Conservation (phyloP, 495 filamentous ascomycete genomes). For the Penicillium egyptiacum region DNA sequence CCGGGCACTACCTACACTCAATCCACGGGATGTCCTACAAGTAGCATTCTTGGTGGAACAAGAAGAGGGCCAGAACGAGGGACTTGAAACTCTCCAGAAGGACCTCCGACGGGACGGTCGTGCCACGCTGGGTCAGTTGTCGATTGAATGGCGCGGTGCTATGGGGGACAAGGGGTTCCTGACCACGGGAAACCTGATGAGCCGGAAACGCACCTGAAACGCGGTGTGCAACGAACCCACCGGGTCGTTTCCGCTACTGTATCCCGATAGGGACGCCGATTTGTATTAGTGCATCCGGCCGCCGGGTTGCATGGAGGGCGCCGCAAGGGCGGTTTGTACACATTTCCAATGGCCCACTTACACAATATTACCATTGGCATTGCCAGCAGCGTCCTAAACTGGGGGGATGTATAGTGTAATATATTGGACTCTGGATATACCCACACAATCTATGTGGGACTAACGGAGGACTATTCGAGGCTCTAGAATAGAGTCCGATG, state of each 20-base stretch:
- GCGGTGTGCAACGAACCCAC: slow-evolving; percentile 16
- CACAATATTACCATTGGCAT: slow-evolving; percentile 9
- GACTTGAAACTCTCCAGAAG: slow-evolving; percentile 47
- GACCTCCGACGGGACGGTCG: slow-evolving; percentile 59
- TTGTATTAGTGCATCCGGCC: slow-evolving; percentile 20
- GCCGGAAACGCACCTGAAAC: slow-evolving; percentile 50
- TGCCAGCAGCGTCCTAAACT: slow-evolving; percentile 1
- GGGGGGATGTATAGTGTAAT: background rate
- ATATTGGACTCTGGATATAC: background rate
- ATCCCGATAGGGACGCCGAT: slow-evolving; percentile 17
- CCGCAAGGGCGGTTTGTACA: slow-evolving; percentile 11
- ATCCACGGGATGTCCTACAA: slow-evolving; percentile 84
- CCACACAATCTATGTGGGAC: background rate
- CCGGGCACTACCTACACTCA: slow-evolving; percentile 61
- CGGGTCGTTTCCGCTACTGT: slow-evolving; percentile 10
- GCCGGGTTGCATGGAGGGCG: slow-evolving; percentile 16
- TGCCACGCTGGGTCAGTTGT: slow-evolving; percentile 74
- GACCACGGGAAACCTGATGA: slow-evolving; percentile 80
- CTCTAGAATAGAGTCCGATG: background rate
- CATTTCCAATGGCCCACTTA: background rate
- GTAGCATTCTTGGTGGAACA: slow-evolving; percentile 86
- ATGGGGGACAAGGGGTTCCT: slow-evolving; percentile 90
- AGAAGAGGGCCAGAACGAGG: slow-evolving; percentile 49
- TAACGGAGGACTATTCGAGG: background rate
- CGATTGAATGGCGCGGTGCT: slow-evolving; percentile 80